phyloP scores from a whole-genome alignment of 2,329 filamentous ascomycete species.

The Cryphonectria radicalis region DNA sequence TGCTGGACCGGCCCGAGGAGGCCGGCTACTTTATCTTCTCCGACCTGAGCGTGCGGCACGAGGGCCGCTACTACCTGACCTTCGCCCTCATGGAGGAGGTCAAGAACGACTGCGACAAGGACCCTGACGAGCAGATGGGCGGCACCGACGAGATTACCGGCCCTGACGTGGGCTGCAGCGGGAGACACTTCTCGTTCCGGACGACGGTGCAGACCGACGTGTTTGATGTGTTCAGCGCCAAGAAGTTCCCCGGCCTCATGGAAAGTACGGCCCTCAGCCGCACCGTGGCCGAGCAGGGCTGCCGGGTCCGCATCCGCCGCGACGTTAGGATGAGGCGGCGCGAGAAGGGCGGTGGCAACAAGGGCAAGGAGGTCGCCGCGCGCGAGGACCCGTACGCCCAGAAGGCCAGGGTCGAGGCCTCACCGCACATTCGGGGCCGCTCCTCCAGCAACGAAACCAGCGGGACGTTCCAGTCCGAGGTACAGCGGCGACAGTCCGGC shows the following conservation, averaged over 20 bases:
- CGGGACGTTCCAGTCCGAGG: conserved; percentile 37
- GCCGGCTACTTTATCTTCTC: conserved; percentile 97
- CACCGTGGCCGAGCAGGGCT: conserved; percentile 93
- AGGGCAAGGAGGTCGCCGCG: conserved; percentile 34
- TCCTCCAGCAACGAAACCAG: conserved; percentile 41
- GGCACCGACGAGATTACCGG: conserved; percentile 41
- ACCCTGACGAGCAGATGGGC: conserved; percentile 50
- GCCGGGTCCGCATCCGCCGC: conserved; percentile 90
- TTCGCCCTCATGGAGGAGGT: conserved; percentile 95
- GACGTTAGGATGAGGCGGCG: conserved; percentile 61
- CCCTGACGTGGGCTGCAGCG: conserved; percentile 32
- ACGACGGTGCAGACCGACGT: conserved; percentile 68
- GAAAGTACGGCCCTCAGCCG: conserved; percentile 89
- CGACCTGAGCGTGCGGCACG: conserved; percentile 92
- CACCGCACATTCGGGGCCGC: conserved; percentile 38
- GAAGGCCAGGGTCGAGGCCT: conserved; percentile 40
- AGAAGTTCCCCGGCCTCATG: conserved; percentile 94
- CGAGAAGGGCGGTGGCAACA: conserved; percentile 48
- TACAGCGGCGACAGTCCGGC: conserved; percentile 40
- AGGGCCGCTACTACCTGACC: conserved; percentile 87
- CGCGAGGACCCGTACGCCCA: conserved; percentile 39
- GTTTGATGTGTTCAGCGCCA: conserved; percentile 92
- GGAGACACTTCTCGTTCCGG: conserved; percentile 25
- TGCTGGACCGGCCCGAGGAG: conserved; percentile 81
- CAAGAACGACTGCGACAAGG: conserved; percentile 81